Evolutionary conservation across 345 rosid genomes (phyloP).

Genomic region (Citrus cavaleriei): DNA sequence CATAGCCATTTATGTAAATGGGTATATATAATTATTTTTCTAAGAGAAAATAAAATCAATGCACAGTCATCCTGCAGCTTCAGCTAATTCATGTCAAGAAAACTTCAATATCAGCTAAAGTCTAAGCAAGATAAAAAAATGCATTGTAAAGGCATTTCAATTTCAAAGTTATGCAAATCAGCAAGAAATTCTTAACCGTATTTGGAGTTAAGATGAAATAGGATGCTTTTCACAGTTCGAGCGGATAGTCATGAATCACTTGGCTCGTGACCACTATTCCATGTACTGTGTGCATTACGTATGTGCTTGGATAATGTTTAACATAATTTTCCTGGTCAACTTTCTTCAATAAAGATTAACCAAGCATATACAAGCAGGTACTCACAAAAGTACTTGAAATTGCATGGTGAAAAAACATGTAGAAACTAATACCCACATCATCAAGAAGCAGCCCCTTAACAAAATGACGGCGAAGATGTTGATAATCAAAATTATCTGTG

Average conservation of each 20-base stretch:
- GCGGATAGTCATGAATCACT: neutral
- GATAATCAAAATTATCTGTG: constrained; percentile 96
- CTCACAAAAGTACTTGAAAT: neutral
- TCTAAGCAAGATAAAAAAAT: neutral
- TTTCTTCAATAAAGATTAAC: neutral
- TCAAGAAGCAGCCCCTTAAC: constrained; percentile 92
- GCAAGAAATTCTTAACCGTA: neutral
- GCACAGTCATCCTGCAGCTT: neutral
- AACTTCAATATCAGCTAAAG: neutral
- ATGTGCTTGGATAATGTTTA: neutral
- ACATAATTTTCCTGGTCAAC: neutral
- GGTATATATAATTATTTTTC: neutral
- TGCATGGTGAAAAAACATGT: neutral
- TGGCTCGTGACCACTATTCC: neutral
- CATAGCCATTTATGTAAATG: neutral
- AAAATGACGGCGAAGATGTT: constrained; percentile 91
- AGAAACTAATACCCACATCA: constrained; percentile 51
- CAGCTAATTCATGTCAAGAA: neutral
- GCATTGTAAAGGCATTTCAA: neutral
- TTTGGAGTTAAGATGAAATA: neutral
- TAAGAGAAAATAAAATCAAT: neutral
- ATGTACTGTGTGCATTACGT: neutral
- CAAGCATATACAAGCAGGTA: neutral
- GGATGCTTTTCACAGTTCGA: neutral
- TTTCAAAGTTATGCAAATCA: neutral